These are phyloP conservation scores for Backusella mclennaniae DNA, from an alignment of 192 early-diverging fungal species.

Conservation along the genomic window DNA sequence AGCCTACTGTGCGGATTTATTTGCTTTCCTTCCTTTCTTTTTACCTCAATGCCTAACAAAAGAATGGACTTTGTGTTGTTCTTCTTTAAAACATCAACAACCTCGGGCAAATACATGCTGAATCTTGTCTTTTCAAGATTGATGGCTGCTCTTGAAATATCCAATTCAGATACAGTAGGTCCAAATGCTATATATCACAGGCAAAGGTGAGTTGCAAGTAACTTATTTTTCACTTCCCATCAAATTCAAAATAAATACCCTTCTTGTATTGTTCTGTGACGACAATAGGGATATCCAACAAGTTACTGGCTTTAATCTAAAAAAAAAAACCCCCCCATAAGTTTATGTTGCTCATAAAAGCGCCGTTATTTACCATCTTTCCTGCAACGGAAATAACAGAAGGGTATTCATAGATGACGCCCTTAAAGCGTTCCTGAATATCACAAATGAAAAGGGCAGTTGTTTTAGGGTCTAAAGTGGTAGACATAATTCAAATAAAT, in stretches of 20 bases:
- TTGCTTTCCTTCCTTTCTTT: not conserved
- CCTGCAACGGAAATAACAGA: constrained; percentile 77
- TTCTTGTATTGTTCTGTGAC: constrained; percentile 90
- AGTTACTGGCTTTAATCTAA: constrained; percentile 66
- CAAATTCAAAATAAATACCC: constrained; percentile 30
- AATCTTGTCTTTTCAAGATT: constrained; percentile 80
- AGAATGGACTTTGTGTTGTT: constrained; percentile 66
- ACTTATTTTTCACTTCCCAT: not conserved
- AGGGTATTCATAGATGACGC: constrained; percentile 78
- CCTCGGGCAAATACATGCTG: constrained; percentile 77
- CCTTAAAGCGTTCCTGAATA: constrained; percentile 81
- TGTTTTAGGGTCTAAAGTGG: constrained; percentile 48
- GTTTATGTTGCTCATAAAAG: too few species aligned
- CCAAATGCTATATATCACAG: constrained; percentile 60
- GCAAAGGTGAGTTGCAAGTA: not conserved
- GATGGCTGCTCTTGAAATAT: constrained; percentile 58
- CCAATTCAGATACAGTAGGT: constrained; percentile 73
- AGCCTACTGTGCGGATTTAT: not conserved
- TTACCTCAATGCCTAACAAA: constrained; percentile 89
- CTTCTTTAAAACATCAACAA: constrained; percentile 53
- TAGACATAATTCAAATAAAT: constrained; percentile 23
- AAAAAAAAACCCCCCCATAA: too few species aligned
- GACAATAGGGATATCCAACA: constrained; percentile 79
- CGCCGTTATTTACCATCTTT: constrained; percentile 70
- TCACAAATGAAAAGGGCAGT: constrained; percentile 95